These are phyloP conservation scores for Apiotrichum mycotoxinovorans DNA, from an alignment of 1,284 basidiomycete species.

Conservation along the genomic window DNA sequence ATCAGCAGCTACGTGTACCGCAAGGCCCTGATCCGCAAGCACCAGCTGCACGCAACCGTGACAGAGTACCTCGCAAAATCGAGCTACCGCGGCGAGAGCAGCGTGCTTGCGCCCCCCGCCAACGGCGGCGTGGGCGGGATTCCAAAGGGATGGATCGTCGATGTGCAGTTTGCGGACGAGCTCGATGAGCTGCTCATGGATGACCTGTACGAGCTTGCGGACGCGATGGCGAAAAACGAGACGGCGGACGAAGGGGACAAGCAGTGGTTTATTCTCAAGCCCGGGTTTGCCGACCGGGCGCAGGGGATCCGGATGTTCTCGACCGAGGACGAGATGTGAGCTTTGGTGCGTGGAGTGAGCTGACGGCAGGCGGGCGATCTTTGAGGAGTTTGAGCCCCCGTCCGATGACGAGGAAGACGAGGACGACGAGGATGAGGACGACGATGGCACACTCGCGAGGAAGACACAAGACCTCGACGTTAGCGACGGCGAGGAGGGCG, in stretches of 20 bases:
- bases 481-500: constrained; percentile 46
- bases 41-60: constrained; percentile 78
- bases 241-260: constrained; percentile 40
- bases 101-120: constrained; percentile 8
- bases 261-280: constrained; percentile 90
- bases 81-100: constrained; percentile 46
- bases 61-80: constrained; percentile 73
- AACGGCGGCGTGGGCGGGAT: constrained; percentile 50
- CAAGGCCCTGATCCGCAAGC: constrained; percentile 91
- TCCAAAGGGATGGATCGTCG: constrained; percentile 82
- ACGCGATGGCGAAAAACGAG: constrained; percentile 57
- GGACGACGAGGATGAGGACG: constrained; percentile 49
- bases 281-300: constrained; percentile 94
- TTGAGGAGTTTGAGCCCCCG: constrained; percentile 74
- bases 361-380: constrained; percentile 59
- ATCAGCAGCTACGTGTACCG: constrained; percentile 85
- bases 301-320: constrained; percentile 92
- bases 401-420: constrained; percentile 53
- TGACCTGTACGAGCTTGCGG: constrained; percentile 83
- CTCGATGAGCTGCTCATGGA: constrained; percentile 90
- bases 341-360: neutral
- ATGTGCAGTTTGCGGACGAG: constrained; percentile 89
- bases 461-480: constrained; percentile 42
- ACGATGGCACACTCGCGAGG: constrained; percentile 24
- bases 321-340: constrained; percentile 63